Percentiles rank a stretch among this genome's conserved stretches.
These are phyloP conservation scores for Phlebiopsis gigantea DNA, from an alignment of 768 basidiomycete species.

Conservation along the genomic window DNA sequence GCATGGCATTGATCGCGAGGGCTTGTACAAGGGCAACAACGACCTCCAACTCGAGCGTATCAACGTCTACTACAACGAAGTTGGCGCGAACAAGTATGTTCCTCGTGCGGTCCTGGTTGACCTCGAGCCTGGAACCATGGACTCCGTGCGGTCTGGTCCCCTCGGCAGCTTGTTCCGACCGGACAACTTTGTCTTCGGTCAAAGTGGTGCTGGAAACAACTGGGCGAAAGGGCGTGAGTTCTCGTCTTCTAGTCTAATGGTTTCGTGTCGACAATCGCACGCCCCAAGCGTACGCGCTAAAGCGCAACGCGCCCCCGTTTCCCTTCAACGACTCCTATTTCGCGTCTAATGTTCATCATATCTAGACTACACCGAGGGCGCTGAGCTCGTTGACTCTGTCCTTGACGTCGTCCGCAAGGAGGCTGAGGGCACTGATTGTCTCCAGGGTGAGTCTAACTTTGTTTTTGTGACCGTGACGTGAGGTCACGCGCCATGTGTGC, in stretches of 20 bases:
- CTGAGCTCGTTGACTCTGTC: conserved; percentile 97
- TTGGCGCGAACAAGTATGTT: conserved; percentile 93
- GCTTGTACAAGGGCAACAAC: conserved; percentile 88
- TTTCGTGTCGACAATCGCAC: neutral
- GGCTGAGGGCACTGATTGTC: conserved; percentile 94
- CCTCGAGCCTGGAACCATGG: conserved; percentile 97
- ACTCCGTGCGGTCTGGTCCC: conserved; percentile 85
- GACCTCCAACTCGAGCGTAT: conserved; percentile 97
- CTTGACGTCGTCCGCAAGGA: conserved; percentile 98
- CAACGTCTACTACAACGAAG: conserved; percentile 98
- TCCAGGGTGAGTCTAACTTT: conserved; percentile 69
- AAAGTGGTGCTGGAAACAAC: conserved; percentile 98
- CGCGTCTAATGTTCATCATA: conserved; percentile 11
- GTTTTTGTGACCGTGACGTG: conserved; percentile 12
- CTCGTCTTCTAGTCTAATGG: neutral
- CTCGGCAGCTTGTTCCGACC: conserved; percentile 92
- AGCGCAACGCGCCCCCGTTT: neutral
- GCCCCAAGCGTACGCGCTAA: conserved; percentile 5
- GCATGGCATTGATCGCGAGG: conserved; percentile 93
- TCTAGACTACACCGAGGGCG: conserved; percentile 87
- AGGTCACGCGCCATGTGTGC: conserved; percentile 12
- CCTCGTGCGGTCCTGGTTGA: conserved; percentile 97
- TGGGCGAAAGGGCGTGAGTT: conserved; percentile 99
- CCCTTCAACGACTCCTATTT: conserved; percentile 10
- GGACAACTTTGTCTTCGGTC: conserved; percentile 98